Evolutionary conservation across 345 rosid species (phyloP).

Genomic region (Eucalyptus cloeziana): DNA sequence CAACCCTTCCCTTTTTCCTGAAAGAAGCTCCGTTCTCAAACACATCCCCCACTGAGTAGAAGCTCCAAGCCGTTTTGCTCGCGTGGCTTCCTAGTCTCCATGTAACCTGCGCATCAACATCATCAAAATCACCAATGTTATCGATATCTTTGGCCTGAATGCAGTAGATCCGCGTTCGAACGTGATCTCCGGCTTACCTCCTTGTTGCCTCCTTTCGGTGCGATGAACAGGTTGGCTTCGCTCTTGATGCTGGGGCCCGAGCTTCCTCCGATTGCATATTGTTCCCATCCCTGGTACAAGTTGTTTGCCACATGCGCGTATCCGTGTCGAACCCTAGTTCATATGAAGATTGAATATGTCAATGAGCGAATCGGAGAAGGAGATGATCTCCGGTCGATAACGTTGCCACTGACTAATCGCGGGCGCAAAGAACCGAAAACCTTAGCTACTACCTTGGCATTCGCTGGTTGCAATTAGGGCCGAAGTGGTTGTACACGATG

Average conservation of each 20-base stretch:
- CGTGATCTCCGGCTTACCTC: conserved; percentile 12
- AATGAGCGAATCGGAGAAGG: not conserved
- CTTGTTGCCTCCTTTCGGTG: conserved; percentile 32
- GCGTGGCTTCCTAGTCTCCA: conserved; percentile 26
- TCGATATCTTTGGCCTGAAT: not conserved
- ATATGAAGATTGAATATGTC: not conserved
- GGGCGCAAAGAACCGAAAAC: not conserved
- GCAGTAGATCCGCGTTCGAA: not conserved
- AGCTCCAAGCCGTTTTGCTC: conserved; percentile 31
- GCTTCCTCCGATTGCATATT: conserved; percentile 85
- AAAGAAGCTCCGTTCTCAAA: conserved; percentile 62
- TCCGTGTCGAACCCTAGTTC: conserved; percentile 50
- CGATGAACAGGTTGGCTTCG: conserved; percentile 60
- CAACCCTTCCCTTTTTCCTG: conserved; percentile 13
- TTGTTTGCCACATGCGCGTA: conserved; percentile 70
- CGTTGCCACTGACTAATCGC: not conserved
- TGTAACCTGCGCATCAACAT: conserved; percentile 17
- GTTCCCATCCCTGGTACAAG: conserved; percentile 69
- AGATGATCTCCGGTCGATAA: not conserved
- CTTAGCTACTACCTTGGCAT: conserved; percentile 47
- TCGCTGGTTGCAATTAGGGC: conserved; percentile 77
- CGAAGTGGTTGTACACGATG: conserved; percentile 62
- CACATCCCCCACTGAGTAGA: conserved; percentile 40
- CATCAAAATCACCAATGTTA: not conserved
- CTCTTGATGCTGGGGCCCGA: conserved; percentile 69